These are phyloP conservation scores for Hibiscus syriacus DNA, from an alignment of 345 rosid species.

Conservation along the genomic window DNA sequence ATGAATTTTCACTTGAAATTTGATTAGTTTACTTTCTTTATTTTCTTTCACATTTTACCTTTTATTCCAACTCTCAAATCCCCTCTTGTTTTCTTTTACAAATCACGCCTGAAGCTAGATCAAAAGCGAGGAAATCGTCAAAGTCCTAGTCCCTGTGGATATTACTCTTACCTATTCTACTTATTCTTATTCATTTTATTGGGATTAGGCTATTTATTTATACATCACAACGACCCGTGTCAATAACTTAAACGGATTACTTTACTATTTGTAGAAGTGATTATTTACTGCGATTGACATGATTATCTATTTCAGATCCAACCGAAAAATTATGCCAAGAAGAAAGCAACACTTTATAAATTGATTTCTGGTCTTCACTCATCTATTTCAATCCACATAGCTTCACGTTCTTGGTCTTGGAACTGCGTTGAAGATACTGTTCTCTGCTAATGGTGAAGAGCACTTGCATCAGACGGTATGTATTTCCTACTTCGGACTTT, in stretches of 20 bases:
- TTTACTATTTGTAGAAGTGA: neutral
- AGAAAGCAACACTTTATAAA: constrained; percentile 76
- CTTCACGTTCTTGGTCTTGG: constrained; percentile 94
- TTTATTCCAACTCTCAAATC: too few species aligned
- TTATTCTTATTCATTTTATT: too few species aligned
- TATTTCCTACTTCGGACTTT: neutral
- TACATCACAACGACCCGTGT: too few species aligned
- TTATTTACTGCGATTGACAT: neutral
- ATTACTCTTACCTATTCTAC: too few species aligned
- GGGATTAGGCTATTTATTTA: too few species aligned
- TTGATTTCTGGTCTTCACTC: constrained; percentile 96
- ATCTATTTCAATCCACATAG: constrained; percentile 83
- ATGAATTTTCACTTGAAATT: too few species aligned
- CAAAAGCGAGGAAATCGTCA: too few species aligned
- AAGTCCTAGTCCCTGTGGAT: too few species aligned
- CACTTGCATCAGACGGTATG: constrained; percentile 46
- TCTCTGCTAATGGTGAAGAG: constrained; percentile 63
- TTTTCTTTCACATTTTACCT: too few species aligned
- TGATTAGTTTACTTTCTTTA: too few species aligned
- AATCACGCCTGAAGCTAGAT: too few species aligned
- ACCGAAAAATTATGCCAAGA: constrained; percentile 74
- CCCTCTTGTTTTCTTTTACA: too few species aligned
- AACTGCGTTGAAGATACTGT: constrained; percentile 81
- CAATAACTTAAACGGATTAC: neutral
- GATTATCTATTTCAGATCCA: constrained; percentile 37